phyloP scores from a whole-genome alignment of 805 yeast species.

The Suhomyces emberorum region DNA sequence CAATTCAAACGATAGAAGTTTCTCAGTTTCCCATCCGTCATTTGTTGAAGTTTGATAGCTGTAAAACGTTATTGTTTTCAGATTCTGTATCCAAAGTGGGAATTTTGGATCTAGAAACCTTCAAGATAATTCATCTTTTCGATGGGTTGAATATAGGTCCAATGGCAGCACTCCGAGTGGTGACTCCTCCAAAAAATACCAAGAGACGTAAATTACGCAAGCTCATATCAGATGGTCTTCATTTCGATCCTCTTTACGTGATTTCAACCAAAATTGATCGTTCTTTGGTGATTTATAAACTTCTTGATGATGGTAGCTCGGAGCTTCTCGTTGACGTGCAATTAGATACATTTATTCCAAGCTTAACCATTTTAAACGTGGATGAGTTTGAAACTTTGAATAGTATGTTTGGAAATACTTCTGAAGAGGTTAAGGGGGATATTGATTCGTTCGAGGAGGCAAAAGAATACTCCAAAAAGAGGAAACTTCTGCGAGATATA shows the following conservation, averaged over 20 bases:
- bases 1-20: conserved; percentile 12
- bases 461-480: neutral
- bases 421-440: conserved; percentile 1
- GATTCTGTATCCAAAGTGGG: conserved; percentile 34
- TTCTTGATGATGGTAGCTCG: conserved; percentile 16
- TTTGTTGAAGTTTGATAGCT: conserved; percentile 14
- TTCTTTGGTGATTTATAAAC: conserved; percentile 19
- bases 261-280: conserved; percentile 21
- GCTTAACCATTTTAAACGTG: conserved; percentile 7
- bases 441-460: neutral
- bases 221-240: conserved; percentile 3
- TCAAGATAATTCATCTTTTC: conserved; percentile 15
- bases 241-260: conserved; percentile 22
- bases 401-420: conserved; percentile 8
- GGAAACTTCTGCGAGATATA: neutral
- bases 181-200: conserved; percentile 6
- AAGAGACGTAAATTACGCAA: conserved; percentile 6
- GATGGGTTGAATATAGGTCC: conserved; percentile 26
- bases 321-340: conserved; percentile 15
- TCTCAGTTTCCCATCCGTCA: conserved; percentile 25
- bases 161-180: conserved; percentile 12
- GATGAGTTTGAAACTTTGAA: conserved; percentile 8
- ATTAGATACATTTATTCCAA: conserved; percentile 14
- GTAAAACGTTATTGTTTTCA: conserved; percentile 18
- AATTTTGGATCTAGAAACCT: conserved; percentile 16